Base-by-base conservation (phyloP, 73 alveolate species). In the Paramecium pentaurelia region DNA sequence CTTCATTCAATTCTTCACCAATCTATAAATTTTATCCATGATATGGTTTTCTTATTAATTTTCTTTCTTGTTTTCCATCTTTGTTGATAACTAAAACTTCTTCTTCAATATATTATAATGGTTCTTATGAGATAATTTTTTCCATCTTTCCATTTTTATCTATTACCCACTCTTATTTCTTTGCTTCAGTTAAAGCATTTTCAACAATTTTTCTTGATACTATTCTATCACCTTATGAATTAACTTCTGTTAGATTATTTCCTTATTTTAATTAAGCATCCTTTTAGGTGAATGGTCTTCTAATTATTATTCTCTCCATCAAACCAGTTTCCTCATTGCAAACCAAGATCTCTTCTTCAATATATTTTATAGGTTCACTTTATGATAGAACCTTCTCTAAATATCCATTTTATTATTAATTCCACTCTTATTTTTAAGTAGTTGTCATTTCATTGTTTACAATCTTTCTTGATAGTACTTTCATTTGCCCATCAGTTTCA, bases 111-210 rank as follows among this genome's bases (percentile, higher is more conserved):
- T 32, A 64, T 27, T 64, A 64, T 34, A 64, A 3, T 12, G 84
- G 84, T 64, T 64, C 84, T 64, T 64, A 12, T 4, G 51, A 28
- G 8, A 64, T 64, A 8, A 3, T 12, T 64, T 34, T 64, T 34
- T 64, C 84, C 84, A 64, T 32, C 47, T 64, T 64, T 32, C 84
- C 84, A 64, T 64, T 64, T 34, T 64, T 64, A 18, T 64, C 84
- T 2, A 12, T 32, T 3, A 34, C 12, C 84, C 84, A 64, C 11
- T 64, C 42, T 32, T 64, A 32, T 64, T 64, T 64, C 25, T 34
- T 64, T 32, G 0, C 22, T 32, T 64, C 84, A 28, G 84, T 64
- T 32, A 64, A 64, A 32, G n/a, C 28, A 28, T 64, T 64, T 64
- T 64, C 84, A 32, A 64, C 49, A 32, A 64, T 64, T 14, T 34